Evolutionary conservation across 2,329 filamentous ascomycete genomes (phyloP).

Genomic region (Reticulascus tulasneorum): DNA sequence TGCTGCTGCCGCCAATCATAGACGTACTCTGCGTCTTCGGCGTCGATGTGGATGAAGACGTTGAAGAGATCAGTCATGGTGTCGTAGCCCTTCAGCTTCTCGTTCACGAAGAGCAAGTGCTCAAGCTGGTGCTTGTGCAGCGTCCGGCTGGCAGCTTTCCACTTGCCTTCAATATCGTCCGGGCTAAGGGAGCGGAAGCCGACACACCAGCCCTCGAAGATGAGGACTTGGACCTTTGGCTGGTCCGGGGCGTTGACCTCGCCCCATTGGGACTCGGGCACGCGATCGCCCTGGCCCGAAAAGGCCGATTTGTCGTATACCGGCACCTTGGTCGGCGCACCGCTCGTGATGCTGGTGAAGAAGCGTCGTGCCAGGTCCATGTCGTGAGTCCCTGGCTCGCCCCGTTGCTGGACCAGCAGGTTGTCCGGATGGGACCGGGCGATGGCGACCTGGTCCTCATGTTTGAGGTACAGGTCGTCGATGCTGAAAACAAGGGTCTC

Average conservation of each 20-base stretch:
- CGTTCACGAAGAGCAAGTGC: slow-evolving; percentile 49
- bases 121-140: slow-evolving; percentile 44
- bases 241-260: slow-evolving; percentile 49
- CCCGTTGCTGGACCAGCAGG: slow-evolving; percentile 73
- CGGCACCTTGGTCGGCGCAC: slow-evolving; percentile 56
- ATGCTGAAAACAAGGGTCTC: slow-evolving; percentile 74
- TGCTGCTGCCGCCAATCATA: slow-evolving; percentile 84
- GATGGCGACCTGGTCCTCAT: slow-evolving; percentile 62
- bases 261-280: slow-evolving; percentile 59
- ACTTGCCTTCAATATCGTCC: slow-evolving; percentile 46
- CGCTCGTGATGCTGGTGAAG: slow-evolving; percentile 54
- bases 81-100: slow-evolving; percentile 43
- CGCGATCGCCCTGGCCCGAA: slow-evolving; percentile 71
- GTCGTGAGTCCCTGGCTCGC: slow-evolving; percentile 82
- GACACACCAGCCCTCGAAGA: slow-evolving; percentile 90
- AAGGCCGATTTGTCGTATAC: slow-evolving; percentile 81
- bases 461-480: slow-evolving; percentile 84
- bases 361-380: slow-evolving; percentile 59
- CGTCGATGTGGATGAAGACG: slow-evolving; percentile 60
- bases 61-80: slow-evolving; percentile 45
- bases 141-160: slow-evolving; percentile 46
- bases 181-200: slow-evolving; percentile 67
- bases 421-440: slow-evolving; percentile 65
- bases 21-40: slow-evolving; percentile 68
- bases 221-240: slow-evolving; percentile 56